Evolutionary conservation across 345 rosid species (phyloP).

Genomic region (Bruguiera parviflora): DNA sequence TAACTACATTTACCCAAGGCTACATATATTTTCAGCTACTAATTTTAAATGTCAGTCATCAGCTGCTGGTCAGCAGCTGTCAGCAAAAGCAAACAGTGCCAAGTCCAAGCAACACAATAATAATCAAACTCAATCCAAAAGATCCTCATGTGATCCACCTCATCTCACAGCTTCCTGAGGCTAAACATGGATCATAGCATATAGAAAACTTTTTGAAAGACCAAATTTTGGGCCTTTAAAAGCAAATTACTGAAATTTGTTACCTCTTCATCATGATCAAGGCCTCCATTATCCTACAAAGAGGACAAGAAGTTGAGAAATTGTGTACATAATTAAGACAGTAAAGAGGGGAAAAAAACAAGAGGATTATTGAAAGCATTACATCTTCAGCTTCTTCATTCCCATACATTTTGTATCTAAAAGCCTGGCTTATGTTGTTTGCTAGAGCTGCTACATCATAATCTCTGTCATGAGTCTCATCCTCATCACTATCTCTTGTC

Average conservation of each 20-base stretch:
- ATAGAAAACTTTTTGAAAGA: too few species aligned
- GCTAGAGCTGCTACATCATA: slow-evolving; percentile 96
- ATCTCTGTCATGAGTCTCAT: slow-evolving; percentile 84
- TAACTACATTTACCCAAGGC: too few species aligned
- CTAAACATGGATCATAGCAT: background rate
- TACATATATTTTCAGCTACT: too few species aligned
- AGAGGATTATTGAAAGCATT: background rate
- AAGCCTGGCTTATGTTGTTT: slow-evolving; percentile 84
- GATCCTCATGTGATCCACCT: background rate
- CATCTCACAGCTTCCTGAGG: background rate
- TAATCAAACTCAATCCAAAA: background rate
- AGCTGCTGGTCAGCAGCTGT: too few species aligned
- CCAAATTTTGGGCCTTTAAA: too few species aligned
- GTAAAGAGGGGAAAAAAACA: background rate
- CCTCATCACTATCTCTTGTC: slow-evolving; percentile 89
- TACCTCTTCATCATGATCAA: slow-evolving; percentile 85
- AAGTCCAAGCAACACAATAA: too few species aligned
- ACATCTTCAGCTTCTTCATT: slow-evolving; percentile 69
- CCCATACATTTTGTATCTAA: slow-evolving; percentile 85
- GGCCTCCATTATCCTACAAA: slow-evolving; percentile 63
- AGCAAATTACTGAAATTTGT: background rate
- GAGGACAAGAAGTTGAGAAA: slow-evolving; percentile 6
- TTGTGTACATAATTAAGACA: slow-evolving; percentile 1
- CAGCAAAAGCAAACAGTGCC: too few species aligned
- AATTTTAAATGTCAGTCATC: too few species aligned